Conservation (phyloP, 1,139 yeast genomes). For the Tardiomyces blankii region DNA sequence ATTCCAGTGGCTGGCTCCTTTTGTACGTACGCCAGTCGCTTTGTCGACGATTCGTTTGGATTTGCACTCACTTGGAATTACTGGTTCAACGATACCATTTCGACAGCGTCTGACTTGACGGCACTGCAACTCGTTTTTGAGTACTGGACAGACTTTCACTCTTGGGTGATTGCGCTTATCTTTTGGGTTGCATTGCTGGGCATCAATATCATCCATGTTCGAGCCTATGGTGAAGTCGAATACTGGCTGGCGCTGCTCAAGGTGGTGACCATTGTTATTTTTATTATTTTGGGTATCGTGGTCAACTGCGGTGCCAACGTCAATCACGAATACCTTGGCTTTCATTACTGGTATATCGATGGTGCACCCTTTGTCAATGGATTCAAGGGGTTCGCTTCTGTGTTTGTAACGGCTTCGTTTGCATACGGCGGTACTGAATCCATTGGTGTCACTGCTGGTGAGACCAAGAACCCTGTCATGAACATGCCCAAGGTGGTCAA, state of each 20-base stretch:
- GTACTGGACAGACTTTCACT: conserved; percentile 50
- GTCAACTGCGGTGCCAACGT: conserved; percentile 52
- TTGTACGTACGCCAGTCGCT: conserved; percentile 47
- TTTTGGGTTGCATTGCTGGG: conserved; percentile 46
- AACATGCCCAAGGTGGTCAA: conserved; percentile 48
- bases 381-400: conserved; percentile 38
- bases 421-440: conserved; percentile 63
- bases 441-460: conserved; percentile 57
- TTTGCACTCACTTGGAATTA: conserved; percentile 52
- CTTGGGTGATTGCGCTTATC: conserved; percentile 44
- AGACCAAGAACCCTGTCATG: conserved; percentile 46
- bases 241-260: conserved; percentile 56
- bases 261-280: conserved; percentile 42
- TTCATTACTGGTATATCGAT: conserved; percentile 38
- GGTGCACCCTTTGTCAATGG: conserved; percentile 50
- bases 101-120: conserved; percentile 51
- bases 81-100: conserved; percentile 55
- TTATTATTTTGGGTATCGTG: conserved; percentile 51
- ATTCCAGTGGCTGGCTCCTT: conserved; percentile 55
- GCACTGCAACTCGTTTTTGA: conserved; percentile 47
- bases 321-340: conserved; percentile 35
- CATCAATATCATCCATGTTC: conserved; percentile 45
- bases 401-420: conserved; percentile 50
- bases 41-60: conserved; percentile 51
- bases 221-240: conserved; percentile 53